A percentile compares a stretch with the other conserved stretches of the same genome.
Evolutionary conservation across 768 basidiomycete species (phyloP).

Genomic region (Tricholoma furcatifolium): DNA sequence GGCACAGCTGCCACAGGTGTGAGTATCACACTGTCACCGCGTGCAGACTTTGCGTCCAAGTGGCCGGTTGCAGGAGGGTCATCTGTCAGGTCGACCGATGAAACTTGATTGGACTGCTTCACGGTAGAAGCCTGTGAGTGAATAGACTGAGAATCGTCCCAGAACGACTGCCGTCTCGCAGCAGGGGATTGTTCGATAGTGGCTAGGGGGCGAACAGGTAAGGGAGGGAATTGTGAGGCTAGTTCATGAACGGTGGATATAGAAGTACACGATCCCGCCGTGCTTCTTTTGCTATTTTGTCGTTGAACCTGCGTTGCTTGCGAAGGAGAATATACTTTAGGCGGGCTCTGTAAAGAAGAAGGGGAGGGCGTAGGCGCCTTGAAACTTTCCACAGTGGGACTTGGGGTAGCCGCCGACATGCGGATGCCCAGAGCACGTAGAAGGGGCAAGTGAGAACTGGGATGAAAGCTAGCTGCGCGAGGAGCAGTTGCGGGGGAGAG

Average conservation of each 20-base stretch:
- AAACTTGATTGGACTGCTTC: not conserved
- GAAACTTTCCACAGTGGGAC: too few species aligned
- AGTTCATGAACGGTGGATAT: slow-evolving; percentile 48
- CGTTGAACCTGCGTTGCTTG: not conserved
- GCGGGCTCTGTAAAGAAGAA: not conserved
- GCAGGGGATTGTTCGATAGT: slow-evolving; percentile 8
- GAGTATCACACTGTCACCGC: too few species aligned
- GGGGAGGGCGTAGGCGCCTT: not conserved
- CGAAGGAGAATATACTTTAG: not conserved
- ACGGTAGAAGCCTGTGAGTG: not conserved
- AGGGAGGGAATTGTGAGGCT: slow-evolving; percentile 51
- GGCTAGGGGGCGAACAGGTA: slow-evolving; percentile 35
- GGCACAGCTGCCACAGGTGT: not conserved
- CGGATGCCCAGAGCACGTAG: not conserved
- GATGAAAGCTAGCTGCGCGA: not conserved
- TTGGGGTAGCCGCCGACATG: not conserved
- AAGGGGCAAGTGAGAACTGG: not conserved
- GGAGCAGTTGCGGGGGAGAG: not conserved
- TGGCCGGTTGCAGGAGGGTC: too few species aligned
- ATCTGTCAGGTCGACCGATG: too few species aligned
- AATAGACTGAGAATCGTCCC: slow-evolving; percentile 9
- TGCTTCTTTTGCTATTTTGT: slow-evolving; percentile 13
- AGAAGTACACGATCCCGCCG: slow-evolving; percentile 39
- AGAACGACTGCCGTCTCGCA: slow-evolving; percentile 1
- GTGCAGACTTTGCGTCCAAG: too few species aligned